These are phyloP conservation scores for Paradendryphiella salina DNA, from an alignment of 2,329 filamentous ascomycete genomes.

Conservation along the genomic window DNA sequence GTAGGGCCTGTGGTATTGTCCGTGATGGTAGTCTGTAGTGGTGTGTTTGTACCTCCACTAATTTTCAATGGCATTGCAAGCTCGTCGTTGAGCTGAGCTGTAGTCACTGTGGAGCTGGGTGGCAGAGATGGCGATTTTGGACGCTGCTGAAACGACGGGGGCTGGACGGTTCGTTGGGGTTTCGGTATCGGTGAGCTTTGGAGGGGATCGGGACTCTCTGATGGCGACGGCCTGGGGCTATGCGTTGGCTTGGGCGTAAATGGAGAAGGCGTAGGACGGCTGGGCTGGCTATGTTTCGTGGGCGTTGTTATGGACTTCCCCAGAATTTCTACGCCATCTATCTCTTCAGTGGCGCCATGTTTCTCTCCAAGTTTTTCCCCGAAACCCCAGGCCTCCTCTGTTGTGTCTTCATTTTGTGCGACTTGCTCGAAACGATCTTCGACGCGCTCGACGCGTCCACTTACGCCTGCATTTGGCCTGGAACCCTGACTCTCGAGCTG, in stretches of 20 bases:
- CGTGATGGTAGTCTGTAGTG: not conserved
- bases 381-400: not conserved
- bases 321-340: not conserved
- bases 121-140: constrained; percentile 5
- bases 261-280: constrained; percentile 26
- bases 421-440: constrained; percentile 4
- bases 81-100: constrained; percentile 9
- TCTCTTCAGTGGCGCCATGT: not conserved
- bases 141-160: constrained; percentile 16
- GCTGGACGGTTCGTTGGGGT: not conserved
- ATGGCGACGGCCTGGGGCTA: constrained; percentile 6
- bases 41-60: not conserved
- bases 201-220: constrained; percentile 41
- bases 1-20: not conserved
- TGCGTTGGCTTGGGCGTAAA: constrained; percentile 20
- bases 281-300: constrained; percentile 12
- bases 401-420: not conserved
- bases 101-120: constrained; percentile 9
- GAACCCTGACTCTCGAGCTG: constrained; percentile 34
- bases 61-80: constrained; percentile 9
- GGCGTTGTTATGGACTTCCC: constrained; percentile 6
- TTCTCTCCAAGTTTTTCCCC: not conserved
- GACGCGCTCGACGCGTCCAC: constrained; percentile 29
- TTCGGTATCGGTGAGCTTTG: constrained; percentile 23
- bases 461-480: constrained; percentile 15